Conservation (phyloP, 177 flowering plant species). For the Vitis hybrid region DNA sequence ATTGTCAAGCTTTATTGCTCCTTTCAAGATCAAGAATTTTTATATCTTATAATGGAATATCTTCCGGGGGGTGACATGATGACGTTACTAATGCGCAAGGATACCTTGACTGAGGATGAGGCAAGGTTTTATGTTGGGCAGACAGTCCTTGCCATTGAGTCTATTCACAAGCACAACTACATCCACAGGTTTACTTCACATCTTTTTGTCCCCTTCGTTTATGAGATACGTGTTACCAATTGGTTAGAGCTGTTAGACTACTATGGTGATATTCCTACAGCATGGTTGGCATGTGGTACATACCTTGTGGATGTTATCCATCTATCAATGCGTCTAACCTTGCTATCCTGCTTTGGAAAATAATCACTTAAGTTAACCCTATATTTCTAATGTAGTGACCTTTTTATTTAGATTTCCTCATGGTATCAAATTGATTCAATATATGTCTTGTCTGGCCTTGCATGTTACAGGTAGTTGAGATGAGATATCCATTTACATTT, state of each 20-base stretch:
- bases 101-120: conserved; percentile 61
- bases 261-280: not conserved
- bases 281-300: not conserved
- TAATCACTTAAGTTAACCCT: not conserved
- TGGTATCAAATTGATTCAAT: not conserved
- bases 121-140: conserved; percentile 62
- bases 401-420: not conserved
- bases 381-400: not conserved
- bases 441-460: no score
- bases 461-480: no score
- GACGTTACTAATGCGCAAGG: conserved; percentile 70
- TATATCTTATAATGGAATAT: conserved; percentile 66
- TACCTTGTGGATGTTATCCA: not conserved
- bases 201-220: not conserved
- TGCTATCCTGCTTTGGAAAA: not conserved
- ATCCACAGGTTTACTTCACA: conserved; percentile 49
- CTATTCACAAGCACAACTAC: conserved; percentile 66
- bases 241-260: not conserved
- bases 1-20: conserved; percentile 55
- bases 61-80: conserved; percentile 76
- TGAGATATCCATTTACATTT: no score
- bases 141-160: conserved; percentile 63
- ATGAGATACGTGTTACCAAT: not conserved
- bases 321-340: not conserved
- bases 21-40: conserved; percentile 48